Conservation (phyloP, 2,329 filamentous ascomycete genomes). For the Aschersonia sp. region DNA sequence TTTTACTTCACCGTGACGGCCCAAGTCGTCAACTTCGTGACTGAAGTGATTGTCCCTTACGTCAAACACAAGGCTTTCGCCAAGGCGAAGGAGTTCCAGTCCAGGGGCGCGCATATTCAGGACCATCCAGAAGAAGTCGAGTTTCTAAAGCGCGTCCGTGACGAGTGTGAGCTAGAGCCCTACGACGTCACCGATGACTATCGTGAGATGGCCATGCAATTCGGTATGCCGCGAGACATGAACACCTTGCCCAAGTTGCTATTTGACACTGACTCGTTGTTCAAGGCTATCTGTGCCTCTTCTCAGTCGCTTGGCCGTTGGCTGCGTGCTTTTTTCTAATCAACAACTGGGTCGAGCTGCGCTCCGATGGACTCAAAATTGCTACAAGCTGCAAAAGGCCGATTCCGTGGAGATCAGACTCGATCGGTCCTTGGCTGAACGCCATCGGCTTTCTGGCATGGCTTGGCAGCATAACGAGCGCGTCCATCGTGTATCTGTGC, state of each 20-base stretch:
- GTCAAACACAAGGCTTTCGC: constrained; percentile 64
- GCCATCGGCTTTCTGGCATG: constrained; percentile 82
- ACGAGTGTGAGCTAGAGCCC: constrained; percentile 65
- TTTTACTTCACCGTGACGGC: constrained; percentile 95
- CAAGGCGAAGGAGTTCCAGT: constrained; percentile 66
- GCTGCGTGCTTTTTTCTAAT: constrained; percentile 76
- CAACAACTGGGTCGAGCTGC: constrained; percentile 94
- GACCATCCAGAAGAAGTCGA: constrained; percentile 65
- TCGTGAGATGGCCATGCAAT: constrained; percentile 84
- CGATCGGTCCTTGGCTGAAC: constrained; percentile 85
- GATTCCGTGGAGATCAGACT: constrained; percentile 79
- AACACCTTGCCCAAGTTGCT: background rate
- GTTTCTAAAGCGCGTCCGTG: constrained; percentile 69
- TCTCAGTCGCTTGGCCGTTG: constrained; percentile 91
- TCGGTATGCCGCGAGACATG: constrained; percentile 28
- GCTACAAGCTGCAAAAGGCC: constrained; percentile 79
- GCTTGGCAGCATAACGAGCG: constrained; percentile 78
- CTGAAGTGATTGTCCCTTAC: constrained; percentile 77
- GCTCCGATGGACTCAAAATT: constrained; percentile 89
- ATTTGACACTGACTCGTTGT: background rate
- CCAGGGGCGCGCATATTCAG: constrained; percentile 36
- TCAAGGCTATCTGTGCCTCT: constrained; percentile 73
- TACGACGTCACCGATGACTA: constrained; percentile 90
- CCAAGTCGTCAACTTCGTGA: constrained; percentile 73
- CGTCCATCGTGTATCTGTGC: constrained; percentile 84